These are phyloP conservation scores for Phoenix dactylifera DNA, from an alignment of 176 grass and related monocot species.

Conservation along the genomic window DNA sequence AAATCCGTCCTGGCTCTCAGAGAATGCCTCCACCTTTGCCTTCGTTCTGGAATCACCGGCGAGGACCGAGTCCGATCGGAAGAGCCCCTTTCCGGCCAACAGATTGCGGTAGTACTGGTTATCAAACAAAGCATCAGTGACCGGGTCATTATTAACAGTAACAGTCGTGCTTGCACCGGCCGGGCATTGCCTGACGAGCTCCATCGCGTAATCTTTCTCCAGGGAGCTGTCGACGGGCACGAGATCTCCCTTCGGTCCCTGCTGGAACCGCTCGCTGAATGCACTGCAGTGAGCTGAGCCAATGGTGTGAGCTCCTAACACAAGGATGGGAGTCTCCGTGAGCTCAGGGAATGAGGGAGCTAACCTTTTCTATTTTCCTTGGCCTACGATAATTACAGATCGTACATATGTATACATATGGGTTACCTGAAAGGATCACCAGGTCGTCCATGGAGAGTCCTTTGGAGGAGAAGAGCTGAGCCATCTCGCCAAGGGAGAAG, in stretches of 20 bases:
- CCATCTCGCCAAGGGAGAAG: constrained; percentile 74
- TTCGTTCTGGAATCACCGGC: constrained; percentile 47
- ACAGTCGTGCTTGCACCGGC: constrained; percentile 17
- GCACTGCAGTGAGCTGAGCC: constrained; percentile 80
- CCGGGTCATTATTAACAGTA: constrained; percentile 56
- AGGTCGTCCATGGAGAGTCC: constrained; percentile 71
- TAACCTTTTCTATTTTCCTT: too few species aligned
- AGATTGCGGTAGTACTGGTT: constrained; percentile 83
- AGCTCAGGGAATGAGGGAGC: too few species aligned
- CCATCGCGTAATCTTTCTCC: constrained; percentile 56
- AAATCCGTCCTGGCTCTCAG: constrained; percentile 58
- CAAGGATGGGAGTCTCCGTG: too few species aligned
- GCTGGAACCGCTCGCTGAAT: constrained; percentile 74
- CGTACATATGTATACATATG: too few species aligned
- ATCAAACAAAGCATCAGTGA: constrained; percentile 56
- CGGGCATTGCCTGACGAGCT: constrained; percentile 49
- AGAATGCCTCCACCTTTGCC: constrained; percentile 40
- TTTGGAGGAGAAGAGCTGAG: constrained; percentile 54
- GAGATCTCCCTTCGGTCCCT: constrained; percentile 53
- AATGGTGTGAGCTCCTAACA: constrained; percentile 73
- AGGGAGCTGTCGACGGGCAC: constrained; percentile 52
- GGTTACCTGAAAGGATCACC: constrained; percentile 68
- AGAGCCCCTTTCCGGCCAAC: constrained; percentile 49
- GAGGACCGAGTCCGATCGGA: constrained; percentile 73
- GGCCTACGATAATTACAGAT: too few species aligned